These are phyloP conservation scores for Aspergillus sergii DNA, from an alignment of 2,329 filamentous ascomycete genomes.

Conservation along the genomic window DNA sequence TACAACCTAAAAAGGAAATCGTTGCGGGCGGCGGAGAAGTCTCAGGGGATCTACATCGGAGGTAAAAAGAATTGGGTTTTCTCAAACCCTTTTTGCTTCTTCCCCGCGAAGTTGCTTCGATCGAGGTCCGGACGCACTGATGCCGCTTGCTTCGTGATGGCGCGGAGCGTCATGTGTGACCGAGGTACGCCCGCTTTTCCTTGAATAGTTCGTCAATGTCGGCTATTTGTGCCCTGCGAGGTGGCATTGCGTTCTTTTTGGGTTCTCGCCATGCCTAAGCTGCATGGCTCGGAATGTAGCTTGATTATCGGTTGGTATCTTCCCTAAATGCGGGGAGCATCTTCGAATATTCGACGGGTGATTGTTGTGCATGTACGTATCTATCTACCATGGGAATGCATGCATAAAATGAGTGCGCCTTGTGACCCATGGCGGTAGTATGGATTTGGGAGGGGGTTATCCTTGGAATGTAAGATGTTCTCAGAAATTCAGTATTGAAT, in stretches of 20 bases:
- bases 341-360: neutral
- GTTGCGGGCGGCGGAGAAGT: slow-evolving; percentile 10
- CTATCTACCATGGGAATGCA: neutral
- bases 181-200: slow-evolving; percentile 22
- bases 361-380: neutral
- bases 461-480: neutral
- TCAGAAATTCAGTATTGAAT: neutral
- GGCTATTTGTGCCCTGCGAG: slow-evolving; percentile 12
- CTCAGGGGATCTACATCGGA: slow-evolving; percentile 8
- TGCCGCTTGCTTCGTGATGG: slow-evolving; percentile 3
- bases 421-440: neutral
- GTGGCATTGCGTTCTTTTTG: neutral
- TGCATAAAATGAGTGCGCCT: neutral
- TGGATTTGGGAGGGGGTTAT: neutral
- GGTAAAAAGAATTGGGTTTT: neutral
- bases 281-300: neutral
- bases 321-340: neutral
- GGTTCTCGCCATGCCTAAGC: neutral
- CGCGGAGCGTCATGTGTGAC: slow-evolving; percentile 27
- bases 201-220: slow-evolving; percentile 13
- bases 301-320: neutral
- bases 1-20: slow-evolving; percentile 11
- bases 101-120: neutral
- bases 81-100: neutral
- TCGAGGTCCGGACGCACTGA: neutral